phyloP scores from a whole-genome alignment of 2,329 filamentous ascomycete species.

The Chaetomiaceae sp. region DNA sequence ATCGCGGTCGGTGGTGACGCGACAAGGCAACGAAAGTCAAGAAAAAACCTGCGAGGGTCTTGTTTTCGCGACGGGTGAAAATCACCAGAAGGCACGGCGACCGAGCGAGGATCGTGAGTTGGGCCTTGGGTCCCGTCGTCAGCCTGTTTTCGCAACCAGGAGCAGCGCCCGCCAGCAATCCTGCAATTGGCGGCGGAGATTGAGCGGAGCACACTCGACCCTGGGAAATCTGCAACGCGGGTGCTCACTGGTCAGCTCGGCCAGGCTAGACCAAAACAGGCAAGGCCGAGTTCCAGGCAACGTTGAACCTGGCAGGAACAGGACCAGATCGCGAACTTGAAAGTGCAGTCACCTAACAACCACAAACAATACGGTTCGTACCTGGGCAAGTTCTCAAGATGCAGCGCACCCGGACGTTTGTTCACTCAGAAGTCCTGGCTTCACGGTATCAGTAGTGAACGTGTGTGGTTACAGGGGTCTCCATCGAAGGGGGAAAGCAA shows the following conservation, averaged over 20 bases:
- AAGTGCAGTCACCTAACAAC: no score
- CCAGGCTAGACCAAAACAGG: constrained; percentile 12
- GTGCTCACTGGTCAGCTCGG: constrained; percentile 16
- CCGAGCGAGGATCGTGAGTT: constrained; percentile 10
- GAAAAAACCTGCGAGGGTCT: neutral
- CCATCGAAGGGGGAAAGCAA: no score
- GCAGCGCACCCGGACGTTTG: no score
- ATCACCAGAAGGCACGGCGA: no score
- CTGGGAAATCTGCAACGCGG: constrained; percentile 10
- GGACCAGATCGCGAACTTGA: no score
- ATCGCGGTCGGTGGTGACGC: neutral
- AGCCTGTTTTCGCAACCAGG: constrained; percentile 16
- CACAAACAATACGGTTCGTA: constrained; percentile 11
- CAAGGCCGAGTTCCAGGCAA: constrained; percentile 20
- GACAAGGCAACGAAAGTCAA: constrained; percentile 6
- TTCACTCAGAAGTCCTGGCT: no score
- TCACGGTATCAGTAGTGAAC: no score
- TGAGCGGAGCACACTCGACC: constrained; percentile 11
- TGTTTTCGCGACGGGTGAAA: no score
- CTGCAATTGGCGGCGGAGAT: constrained; percentile 16
- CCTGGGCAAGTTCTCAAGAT: no score
- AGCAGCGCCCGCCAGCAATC: constrained; percentile 7
- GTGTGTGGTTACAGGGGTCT: no score
- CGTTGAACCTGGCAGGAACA: no score
- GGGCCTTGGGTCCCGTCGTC: neutral